These are phyloP conservation scores for Paramecium octaurelia DNA, from an alignment of 73 alveolate species.

Conservation along the genomic window DNA sequence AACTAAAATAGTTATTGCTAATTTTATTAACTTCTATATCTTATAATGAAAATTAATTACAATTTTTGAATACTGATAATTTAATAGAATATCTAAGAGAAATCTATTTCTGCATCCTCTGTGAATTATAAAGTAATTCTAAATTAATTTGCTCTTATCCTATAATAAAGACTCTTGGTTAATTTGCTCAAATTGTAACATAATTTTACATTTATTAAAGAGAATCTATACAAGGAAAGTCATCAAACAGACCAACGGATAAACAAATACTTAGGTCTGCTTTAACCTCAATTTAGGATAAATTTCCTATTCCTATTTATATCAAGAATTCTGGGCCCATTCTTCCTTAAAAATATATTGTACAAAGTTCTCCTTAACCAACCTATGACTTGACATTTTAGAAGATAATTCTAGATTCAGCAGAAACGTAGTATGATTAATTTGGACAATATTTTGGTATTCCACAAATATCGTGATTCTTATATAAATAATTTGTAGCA, in stretches of 20 bases:
- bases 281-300: background rate
- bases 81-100: background rate
- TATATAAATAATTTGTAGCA: slow-evolving; percentile 15
- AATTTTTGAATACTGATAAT: background rate
- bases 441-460: background rate
- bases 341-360: slow-evolving; percentile 4
- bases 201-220: background rate
- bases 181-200: background rate
- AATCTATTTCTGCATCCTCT: background rate
- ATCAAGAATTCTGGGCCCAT: background rate
- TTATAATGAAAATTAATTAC: background rate
- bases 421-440: background rate
- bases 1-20: background rate
- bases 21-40: background rate
- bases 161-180: background rate
- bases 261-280: background rate
- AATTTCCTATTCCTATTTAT: background rate
- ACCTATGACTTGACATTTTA: background rate
- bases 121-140: background rate
- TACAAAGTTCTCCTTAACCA: background rate
- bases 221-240: background rate
- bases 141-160: background rate
- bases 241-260: background rate
- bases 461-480: slow-evolving; percentile 39
- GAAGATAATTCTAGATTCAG: background rate